Evolutionary conservation across 495 filamentous ascomycete species (phyloP).

Genomic region (Pseudoneurospora amorphoporcata): DNA sequence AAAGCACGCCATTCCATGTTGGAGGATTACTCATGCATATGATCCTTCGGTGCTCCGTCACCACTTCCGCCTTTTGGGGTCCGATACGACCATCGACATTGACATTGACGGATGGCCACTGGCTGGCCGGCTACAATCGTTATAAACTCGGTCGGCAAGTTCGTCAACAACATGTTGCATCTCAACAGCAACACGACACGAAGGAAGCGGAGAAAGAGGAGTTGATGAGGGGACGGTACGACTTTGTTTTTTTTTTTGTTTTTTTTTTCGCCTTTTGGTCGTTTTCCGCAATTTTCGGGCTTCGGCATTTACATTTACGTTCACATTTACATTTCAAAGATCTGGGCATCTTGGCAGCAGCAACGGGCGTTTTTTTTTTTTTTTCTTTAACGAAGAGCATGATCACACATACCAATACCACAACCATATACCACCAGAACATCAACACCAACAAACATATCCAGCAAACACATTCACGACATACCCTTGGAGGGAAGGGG

Average conservation of each 20-base stretch:
- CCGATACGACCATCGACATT: too few relatives aligned
- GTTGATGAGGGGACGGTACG: background rate
- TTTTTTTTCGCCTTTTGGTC: background rate
- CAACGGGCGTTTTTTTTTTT: background rate
- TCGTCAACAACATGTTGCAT: background rate
- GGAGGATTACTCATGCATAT: background rate
- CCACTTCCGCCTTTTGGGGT: background rate
- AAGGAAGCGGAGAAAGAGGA: too few relatives aligned
- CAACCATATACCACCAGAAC: background rate
- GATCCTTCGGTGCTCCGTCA: background rate
- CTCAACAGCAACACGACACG: background rate
- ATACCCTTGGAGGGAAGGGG: background rate
- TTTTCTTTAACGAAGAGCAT: background rate
- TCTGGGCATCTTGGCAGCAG: background rate
- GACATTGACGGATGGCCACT: background rate
- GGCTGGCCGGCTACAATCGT: background rate
- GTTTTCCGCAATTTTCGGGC: background rate
- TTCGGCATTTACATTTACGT: background rate
- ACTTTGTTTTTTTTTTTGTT: background rate
- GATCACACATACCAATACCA: background rate
- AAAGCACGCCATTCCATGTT: background rate
- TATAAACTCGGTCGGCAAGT: background rate
- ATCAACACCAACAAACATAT: background rate
- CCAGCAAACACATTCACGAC: background rate
- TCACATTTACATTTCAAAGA: background rate